Evolutionary conservation across 2,329 filamentous ascomycete genomes (phyloP).

Genomic region (Aspergillus flavus): DNA sequence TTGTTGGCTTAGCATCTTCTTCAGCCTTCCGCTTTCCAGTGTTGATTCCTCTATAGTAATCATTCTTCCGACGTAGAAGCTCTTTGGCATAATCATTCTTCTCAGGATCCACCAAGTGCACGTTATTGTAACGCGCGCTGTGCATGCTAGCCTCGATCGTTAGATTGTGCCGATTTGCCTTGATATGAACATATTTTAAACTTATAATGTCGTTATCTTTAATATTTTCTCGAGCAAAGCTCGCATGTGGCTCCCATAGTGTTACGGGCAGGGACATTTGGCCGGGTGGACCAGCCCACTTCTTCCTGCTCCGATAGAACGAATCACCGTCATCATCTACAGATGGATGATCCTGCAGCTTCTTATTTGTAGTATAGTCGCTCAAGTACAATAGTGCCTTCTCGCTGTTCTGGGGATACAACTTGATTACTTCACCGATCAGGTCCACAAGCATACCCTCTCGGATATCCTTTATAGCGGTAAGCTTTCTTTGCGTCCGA

Average conservation of each 20-base stretch:
- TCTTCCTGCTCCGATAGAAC: slow-evolving; percentile 53
- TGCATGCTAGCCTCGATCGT: slow-evolving; percentile 74
- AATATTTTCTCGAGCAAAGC: slow-evolving; percentile 59
- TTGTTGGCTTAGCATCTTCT: slow-evolving; percentile 24
- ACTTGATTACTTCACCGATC: slow-evolving; percentile 69
- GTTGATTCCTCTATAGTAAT: slow-evolving; percentile 58
- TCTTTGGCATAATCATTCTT: slow-evolving; percentile 56
- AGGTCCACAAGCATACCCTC: slow-evolving; percentile 66
- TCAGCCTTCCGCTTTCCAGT: slow-evolving; percentile 36
- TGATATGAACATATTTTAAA: slow-evolving; percentile 74
- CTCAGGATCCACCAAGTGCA: slow-evolving; percentile 56
- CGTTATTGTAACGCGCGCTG: slow-evolving; percentile 57
- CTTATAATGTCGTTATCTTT: slow-evolving; percentile 63
- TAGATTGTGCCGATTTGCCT: slow-evolving; percentile 52
- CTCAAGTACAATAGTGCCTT: slow-evolving; percentile 71
- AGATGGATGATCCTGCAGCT: slow-evolving; percentile 60
- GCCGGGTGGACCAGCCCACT: slow-evolving; percentile 75
- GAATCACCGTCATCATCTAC: slow-evolving; percentile 50
- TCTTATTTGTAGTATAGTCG: slow-evolving; percentile 75
- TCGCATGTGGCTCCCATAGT: slow-evolving; percentile 69
- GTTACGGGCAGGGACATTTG: slow-evolving; percentile 71
- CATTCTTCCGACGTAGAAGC: slow-evolving; percentile 64
- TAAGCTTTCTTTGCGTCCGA: slow-evolving; percentile 45
- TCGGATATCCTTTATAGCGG: slow-evolving; percentile 64
- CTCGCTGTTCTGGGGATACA: slow-evolving; percentile 48